Evolutionary conservation across 352 stramenopile genomes (phyloP).

Genomic region (Phytophthora cryptogea): DNA sequence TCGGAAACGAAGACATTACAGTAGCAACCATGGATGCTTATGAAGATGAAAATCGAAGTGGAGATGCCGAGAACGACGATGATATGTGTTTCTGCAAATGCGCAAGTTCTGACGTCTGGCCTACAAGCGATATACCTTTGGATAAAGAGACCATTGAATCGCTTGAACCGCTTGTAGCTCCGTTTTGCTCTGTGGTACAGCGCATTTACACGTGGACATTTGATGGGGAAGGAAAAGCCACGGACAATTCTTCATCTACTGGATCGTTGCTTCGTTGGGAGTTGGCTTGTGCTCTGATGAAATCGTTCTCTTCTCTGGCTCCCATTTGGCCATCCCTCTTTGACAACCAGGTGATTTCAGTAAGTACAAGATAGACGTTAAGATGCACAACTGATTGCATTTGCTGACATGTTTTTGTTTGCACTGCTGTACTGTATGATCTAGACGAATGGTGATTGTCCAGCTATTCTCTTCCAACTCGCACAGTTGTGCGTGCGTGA

Average conservation of each 20-base stretch:
- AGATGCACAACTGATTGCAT: background rate
- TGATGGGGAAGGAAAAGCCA: constrained; percentile 10
- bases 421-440: constrained; percentile 2
- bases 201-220: constrained; percentile 48
- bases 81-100: constrained; percentile 30
- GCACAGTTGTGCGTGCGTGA: constrained; percentile 58
- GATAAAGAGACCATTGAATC: constrained; percentile 26
- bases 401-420: constrained; percentile 5
- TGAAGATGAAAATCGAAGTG: constrained; percentile 5
- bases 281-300: constrained; percentile 56
- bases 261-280: constrained; percentile 45
- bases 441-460: constrained; percentile 63
- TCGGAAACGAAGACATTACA: constrained; percentile 44
- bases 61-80: constrained; percentile 20
- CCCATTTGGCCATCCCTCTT: constrained; percentile 56
- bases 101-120: constrained; percentile 32
- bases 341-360: constrained; percentile 66
- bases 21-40: constrained; percentile 19
- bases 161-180: constrained; percentile 40
- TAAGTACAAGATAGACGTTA: constrained; percentile 19
- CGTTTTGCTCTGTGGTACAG: constrained; percentile 45
- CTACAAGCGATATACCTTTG: constrained; percentile 35
- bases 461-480: constrained; percentile 62
- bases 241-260: constrained; percentile 8
- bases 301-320: constrained; percentile 54